Base-by-base conservation (phyloP, 208 protist genomes). In the Leishmania turanica region DNA sequence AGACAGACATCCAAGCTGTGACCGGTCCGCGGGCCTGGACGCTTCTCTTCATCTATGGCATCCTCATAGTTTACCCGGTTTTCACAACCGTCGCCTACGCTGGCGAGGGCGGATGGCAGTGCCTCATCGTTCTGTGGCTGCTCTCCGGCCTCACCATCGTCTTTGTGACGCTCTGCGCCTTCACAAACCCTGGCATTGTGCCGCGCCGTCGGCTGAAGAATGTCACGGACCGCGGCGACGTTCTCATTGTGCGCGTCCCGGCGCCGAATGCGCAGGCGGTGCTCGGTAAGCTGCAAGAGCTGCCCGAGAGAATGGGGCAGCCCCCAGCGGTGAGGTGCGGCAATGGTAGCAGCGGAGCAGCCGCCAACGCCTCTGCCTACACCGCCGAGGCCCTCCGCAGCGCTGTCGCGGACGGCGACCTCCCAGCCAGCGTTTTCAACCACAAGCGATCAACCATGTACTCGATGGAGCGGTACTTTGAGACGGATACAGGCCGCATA, bases 111-210 rank as follows among this genome's bases (percentile, higher is more conserved):
- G 82, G 76, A 31, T 89, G 86, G 86, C 82, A 60, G 49, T 75
- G 78, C 73, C 74, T 89, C 37, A 74, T 87, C 19, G 60, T 56
- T 31, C 66, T 80, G 34, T 93, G 87, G 90, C 24, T 69, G 4
- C 45, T 89, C 19, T 84, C 81, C 37, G 53, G 82, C 40, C 62
- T 84, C 31, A 78, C 79, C 1, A 74, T 73, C 27, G 27, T 91
- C 27, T 75, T 89, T 19, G 72, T 88, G n/a, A 72, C 88, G 47
- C 54, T 87, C 37, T 86, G 81, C 79, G 78, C 86, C 47, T 83
- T 90, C 58, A 85, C 81, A 47, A 77, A 93, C 70, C 87, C 90
- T n/a, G 90, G 90, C 74, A 87, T 93, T 70, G 85, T 91, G n/a
- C 87, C 85, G 7, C 82, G 83, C 40, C 77, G 80, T 15, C 79